Evolutionary conservation across 306 rosid species (phyloP).

Genomic region (Alnus glutinosa): DNA sequence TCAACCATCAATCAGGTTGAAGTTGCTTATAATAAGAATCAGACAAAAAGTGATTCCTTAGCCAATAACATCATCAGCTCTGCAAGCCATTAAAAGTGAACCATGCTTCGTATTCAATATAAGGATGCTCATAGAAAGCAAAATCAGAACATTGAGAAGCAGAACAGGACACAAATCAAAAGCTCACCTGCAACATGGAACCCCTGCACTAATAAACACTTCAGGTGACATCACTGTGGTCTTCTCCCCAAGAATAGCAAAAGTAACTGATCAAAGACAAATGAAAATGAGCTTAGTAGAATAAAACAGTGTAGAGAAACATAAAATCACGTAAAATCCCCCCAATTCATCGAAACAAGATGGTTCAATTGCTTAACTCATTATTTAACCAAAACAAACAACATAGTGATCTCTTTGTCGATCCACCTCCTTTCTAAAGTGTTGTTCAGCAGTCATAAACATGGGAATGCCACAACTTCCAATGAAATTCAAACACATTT

Average conservation of each 20-base stretch:
- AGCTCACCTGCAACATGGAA: constrained; percentile 98
- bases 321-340: constrained; percentile 18
- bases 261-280: constrained; percentile 67
- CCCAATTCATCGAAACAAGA: not conserved
- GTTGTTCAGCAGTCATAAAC: not conserved
- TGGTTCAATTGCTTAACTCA: not conserved
- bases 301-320: constrained; percentile 21
- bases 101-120: constrained; percentile 14
- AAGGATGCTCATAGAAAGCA: constrained; percentile 7
- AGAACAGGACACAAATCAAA: constrained; percentile 14
- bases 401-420: not conserved
- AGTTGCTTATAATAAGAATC: constrained; percentile 9
- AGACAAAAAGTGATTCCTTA: constrained; percentile 19
- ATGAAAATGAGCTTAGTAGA: constrained; percentile 17
- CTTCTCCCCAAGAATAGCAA: constrained; percentile 93
- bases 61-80: constrained; percentile 22
- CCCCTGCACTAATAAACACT: constrained; percentile 75
- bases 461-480: not conserved
- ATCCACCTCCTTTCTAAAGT: not conserved
- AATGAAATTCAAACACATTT: not conserved
- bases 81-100: constrained; percentile 12
- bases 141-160: constrained; percentile 23
- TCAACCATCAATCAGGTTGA: constrained; percentile 15
- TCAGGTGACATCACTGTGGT: constrained; percentile 98
- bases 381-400: not conserved